These are phyloP conservation scores for Bacidia rubella DNA, from an alignment of 495 filamentous ascomycete species.

Conservation along the genomic window DNA sequence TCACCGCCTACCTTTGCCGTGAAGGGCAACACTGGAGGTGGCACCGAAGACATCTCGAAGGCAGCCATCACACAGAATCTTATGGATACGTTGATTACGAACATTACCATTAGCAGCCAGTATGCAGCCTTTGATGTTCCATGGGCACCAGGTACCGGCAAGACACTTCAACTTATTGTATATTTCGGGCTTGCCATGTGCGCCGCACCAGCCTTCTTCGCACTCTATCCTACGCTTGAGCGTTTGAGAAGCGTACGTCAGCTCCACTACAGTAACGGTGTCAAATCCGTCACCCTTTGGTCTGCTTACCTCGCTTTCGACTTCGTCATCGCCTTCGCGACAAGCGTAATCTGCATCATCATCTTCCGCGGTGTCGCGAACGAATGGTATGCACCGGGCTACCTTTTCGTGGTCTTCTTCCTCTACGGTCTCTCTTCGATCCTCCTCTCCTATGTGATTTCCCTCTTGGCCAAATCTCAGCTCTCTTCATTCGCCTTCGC, in stretches of 20 bases:
- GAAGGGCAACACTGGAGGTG: constrained; percentile 26
- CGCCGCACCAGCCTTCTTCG: constrained; percentile 71
- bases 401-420: constrained; percentile 61
- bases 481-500: constrained; percentile 62
- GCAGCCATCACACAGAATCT: constrained; percentile 58
- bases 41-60: constrained; percentile 27
- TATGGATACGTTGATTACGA: constrained; percentile 50
- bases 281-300: constrained; percentile 59
- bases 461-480: constrained; percentile 53
- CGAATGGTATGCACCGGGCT: constrained; percentile 62
- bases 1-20: constrained; percentile 48
- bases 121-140: constrained; percentile 60
- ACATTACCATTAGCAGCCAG: constrained; percentile 50
- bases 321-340: constrained; percentile 50
- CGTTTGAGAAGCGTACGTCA: constrained; percentile 62
- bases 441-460: constrained; percentile 58
- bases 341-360: constrained; percentile 43
- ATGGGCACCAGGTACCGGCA: constrained; percentile 46
- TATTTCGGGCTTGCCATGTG: constrained; percentile 68
- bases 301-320: constrained; percentile 67
- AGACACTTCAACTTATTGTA: constrained; percentile 63
- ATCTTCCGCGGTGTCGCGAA: constrained; percentile 46
- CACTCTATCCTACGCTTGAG: constrained; percentile 72
- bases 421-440: constrained; percentile 63
- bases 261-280: constrained; percentile 74